Conservation (phyloP, 306 rosid species). For the Lablab purpureus region DNA sequence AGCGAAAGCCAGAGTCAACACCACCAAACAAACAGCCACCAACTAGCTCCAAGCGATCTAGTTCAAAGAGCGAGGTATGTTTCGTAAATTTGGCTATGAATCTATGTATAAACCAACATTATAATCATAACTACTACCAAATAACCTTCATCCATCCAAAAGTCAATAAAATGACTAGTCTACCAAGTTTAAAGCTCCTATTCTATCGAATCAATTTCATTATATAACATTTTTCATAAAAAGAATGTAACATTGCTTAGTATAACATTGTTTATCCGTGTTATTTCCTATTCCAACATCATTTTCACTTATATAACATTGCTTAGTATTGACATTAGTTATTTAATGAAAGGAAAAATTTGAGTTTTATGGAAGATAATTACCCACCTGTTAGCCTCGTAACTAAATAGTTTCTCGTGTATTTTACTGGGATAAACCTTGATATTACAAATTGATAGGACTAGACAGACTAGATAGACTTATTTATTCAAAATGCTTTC, state of each 20-base stretch:
- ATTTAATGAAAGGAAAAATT: constrained; percentile 10
- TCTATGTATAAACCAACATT: background rate
- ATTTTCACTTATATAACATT: background rate
- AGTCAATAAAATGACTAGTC: background rate
- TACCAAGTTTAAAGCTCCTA: background rate
- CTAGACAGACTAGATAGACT: constrained; percentile 39
- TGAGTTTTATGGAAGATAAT: background rate
- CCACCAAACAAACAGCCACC: constrained; percentile 53
- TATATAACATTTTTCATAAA: background rate
- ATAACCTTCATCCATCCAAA: constrained; percentile 9
- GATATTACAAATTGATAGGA: constrained; percentile 33
- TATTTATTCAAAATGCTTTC: constrained; percentile 50
- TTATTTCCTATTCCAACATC: background rate
- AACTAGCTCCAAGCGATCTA: constrained; percentile 56
- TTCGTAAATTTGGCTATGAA: constrained; percentile 37
- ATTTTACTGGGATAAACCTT: constrained; percentile 21
- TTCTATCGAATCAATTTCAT: constrained; percentile 13
- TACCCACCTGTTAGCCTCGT: background rate
- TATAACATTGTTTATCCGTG: background rate
- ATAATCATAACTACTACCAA: background rate
- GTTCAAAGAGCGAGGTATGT: constrained; percentile 76
- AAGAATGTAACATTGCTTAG: background rate
- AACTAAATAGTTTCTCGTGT: constrained; percentile 13
- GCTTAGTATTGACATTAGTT: constrained; percentile 15
- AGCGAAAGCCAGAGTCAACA: constrained; percentile 54